These are phyloP conservation scores for Alternaria rosae DNA, from an alignment of 2,329 filamentous ascomycete species.

Conservation along the genomic window DNA sequence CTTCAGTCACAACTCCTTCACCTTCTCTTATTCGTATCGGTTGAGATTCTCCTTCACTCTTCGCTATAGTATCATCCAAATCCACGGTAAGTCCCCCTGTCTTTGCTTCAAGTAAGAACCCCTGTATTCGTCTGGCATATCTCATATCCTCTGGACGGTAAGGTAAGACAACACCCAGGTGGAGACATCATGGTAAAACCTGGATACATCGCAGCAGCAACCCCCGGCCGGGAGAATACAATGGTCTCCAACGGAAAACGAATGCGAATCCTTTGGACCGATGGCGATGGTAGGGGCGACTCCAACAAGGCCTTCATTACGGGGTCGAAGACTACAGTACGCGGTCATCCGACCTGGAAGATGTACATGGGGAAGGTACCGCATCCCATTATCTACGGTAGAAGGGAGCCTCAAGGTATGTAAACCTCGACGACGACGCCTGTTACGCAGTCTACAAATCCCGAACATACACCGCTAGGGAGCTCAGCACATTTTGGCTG, in stretches of 20 bases:
- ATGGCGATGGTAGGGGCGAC: constrained; percentile 46
- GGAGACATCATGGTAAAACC: constrained; percentile 2
- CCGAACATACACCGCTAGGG: constrained; percentile 33
- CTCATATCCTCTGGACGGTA: background rate
- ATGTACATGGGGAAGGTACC: constrained; percentile 45
- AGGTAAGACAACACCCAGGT: background rate
- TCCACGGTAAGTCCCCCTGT: background rate
- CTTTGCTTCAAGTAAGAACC: background rate
- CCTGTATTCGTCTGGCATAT: background rate
- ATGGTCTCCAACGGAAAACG: constrained; percentile 38
- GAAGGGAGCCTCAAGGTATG: constrained; percentile 44
- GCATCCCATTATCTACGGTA: constrained; percentile 32
- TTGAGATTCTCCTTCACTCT: background rate
- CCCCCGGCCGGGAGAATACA: constrained; percentile 15
- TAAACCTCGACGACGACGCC: constrained; percentile 52
- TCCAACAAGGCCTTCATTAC: constrained; percentile 37
- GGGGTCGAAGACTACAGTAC: constrained; percentile 4
- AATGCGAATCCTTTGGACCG: constrained; percentile 49
- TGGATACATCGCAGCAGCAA: constrained; percentile 1
- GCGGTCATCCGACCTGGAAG: constrained; percentile 51
- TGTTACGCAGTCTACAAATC: constrained; percentile 44
- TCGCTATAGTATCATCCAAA: background rate
- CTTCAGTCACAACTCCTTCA: background rate
- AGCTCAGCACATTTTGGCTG: constrained; percentile 43
- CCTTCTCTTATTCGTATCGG: background rate